Percentiles rank a stretch among this genome's conserved stretches.
Evolutionary conservation across 371 early-diverging fungal species (phyloP).

Genomic region (Apophysomyces elegans): DNA sequence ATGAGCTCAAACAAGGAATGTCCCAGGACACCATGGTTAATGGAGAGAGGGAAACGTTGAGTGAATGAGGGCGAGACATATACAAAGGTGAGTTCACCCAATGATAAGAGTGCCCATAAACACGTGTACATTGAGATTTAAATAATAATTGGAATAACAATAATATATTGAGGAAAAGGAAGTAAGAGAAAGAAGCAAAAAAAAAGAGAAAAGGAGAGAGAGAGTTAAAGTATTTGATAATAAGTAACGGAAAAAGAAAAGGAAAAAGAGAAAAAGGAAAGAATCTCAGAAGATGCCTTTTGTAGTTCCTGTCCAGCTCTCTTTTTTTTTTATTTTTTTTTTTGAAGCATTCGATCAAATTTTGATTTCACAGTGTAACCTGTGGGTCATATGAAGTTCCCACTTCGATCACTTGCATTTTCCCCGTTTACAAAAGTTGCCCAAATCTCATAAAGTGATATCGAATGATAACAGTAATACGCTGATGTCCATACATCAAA

Average conservation of each 20-base stretch:
- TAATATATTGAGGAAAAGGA: not conserved
- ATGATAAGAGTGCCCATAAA: constrained; percentile 41
- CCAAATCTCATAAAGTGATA: not conserved
- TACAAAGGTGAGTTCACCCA: constrained; percentile 29
- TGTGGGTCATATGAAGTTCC: constrained; percentile 5
- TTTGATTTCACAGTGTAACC: not conserved
- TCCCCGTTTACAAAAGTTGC: not conserved
- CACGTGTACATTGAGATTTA: constrained; percentile 17
- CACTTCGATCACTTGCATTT: constrained; percentile 6
- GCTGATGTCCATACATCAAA: too few species aligned
- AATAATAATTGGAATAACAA: not conserved
- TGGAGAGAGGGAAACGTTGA: constrained; percentile 6
- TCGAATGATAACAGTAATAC: too few species aligned
- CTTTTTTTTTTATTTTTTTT: too few species aligned
- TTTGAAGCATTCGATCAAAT: constrained; percentile 3
- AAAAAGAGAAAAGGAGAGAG: not conserved
- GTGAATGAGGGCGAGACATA: constrained; percentile 25
- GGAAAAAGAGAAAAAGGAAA: not conserved
- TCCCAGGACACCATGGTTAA: constrained; percentile 21
- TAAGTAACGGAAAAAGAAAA: not conserved
- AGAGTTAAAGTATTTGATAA: not conserved
- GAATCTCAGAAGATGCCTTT: constrained; percentile 5
- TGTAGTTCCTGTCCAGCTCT: not conserved
- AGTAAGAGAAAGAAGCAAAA: not conserved
- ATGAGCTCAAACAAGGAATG: constrained; percentile 61